Conservation (phyloP, 331 rosid species). For the Ulmus americana region DNA sequence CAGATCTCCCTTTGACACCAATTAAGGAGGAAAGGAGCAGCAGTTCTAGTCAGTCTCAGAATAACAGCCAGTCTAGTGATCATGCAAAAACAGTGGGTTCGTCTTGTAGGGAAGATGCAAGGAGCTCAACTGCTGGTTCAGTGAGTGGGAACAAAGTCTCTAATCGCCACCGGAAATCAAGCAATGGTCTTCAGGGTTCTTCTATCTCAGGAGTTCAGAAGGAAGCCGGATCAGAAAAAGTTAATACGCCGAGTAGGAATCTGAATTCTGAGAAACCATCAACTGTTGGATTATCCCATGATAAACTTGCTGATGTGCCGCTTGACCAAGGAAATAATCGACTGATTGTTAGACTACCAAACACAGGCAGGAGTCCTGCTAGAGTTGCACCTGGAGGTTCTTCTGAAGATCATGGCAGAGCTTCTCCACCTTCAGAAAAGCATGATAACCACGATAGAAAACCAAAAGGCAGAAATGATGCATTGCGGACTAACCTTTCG, state of each 20-base stretch:
- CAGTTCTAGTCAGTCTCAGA: conserved; percentile 83
- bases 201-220: conserved; percentile 42
- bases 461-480: conserved; percentile 31
- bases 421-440: conserved; percentile 58
- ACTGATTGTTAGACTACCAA: conserved; percentile 67
- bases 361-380: conserved; percentile 55
- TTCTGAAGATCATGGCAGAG: conserved; percentile 52
- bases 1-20: conserved; percentile 47
- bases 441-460: conserved; percentile 46
- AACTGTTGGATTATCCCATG: conserved; percentile 29
- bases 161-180: conserved; percentile 51
- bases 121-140: conserved; percentile 65
- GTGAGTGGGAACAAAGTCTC: conserved; percentile 48
- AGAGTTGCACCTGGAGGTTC: conserved; percentile 45
- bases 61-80: conserved; percentile 76
- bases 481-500: conserved; percentile 32
- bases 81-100: conserved; percentile 56
- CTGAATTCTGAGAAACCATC: conserved; percentile 43
- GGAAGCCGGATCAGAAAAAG: conserved; percentile 50
- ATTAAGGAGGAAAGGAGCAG: conserved; percentile 76
- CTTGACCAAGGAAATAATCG: conserved; percentile 48
- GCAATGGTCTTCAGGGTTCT: conserved; percentile 49
- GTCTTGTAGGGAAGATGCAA: conserved; percentile 60
- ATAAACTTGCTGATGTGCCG: conserved; percentile 42
- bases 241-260: conserved; percentile 32